Conservation (phyloP, 139 green algal genomes). For the Chlamydomonas sphaeroides region DNA sequence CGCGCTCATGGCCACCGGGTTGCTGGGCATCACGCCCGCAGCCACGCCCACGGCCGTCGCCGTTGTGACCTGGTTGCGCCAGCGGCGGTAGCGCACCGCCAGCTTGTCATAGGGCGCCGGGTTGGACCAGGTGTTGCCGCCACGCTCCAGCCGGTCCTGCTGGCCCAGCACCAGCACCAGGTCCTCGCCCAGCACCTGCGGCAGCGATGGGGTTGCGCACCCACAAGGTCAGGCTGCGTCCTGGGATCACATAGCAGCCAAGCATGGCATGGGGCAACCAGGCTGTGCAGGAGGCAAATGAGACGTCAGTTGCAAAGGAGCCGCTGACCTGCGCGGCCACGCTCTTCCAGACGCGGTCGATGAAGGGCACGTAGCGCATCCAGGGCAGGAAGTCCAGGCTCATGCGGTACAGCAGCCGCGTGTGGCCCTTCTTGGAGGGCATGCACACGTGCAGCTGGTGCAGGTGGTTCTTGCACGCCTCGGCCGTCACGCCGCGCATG, state of each 20-base stretch:
- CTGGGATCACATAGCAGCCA: no score
- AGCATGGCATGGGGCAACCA: no score
- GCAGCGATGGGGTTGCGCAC: neutral
- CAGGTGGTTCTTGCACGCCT: slow-evolving; percentile 91
- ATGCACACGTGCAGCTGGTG: slow-evolving; percentile 98
- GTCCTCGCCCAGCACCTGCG: slow-evolving; percentile 96
- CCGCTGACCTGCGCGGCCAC: slow-evolving; percentile 33
- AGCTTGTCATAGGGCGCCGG: slow-evolving; percentile 98
- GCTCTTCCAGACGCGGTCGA: slow-evolving; percentile 87
- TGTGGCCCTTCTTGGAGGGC: slow-evolving; percentile 84
- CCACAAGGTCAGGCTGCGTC: no score
- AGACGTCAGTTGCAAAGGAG: no score
- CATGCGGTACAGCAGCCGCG: slow-evolving; percentile 98
- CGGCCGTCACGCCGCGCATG: slow-evolving; percentile 68
- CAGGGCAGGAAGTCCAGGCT: slow-evolving; percentile 94
- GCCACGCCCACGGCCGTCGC: neutral
- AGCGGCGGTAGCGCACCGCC: slow-evolving; percentile 93
- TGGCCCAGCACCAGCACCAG: slow-evolving; percentile 94
- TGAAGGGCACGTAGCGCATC: slow-evolving; percentile 85
- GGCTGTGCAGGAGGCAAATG: no score
- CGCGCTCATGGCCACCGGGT: slow-evolving; percentile 37
- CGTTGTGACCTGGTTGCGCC: slow-evolving; percentile 79
- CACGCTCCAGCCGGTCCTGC: slow-evolving; percentile 91
- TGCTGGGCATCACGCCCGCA: neutral
- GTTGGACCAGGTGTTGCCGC: slow-evolving; percentile 90